These are phyloP conservation scores for Leccinum sublutescens DNA, from an alignment of 768 basidiomycete genomes.

Conservation along the genomic window DNA sequence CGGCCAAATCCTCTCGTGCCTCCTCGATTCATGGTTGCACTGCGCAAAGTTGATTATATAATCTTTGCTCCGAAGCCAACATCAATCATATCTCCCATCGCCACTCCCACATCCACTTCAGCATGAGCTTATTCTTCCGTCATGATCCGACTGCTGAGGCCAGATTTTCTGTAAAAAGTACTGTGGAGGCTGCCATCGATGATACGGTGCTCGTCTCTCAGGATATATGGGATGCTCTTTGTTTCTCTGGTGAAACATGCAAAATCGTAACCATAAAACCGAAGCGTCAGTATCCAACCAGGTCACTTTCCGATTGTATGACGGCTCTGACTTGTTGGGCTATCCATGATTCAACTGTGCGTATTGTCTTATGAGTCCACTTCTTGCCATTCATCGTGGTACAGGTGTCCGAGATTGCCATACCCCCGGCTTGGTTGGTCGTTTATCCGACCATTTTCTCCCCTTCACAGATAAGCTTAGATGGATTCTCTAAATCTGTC, in stretches of 20 bases:
- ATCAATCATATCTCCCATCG: neutral
- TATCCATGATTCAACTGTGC: conserved; percentile 38
- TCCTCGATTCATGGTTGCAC: conserved; percentile 49
- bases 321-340: conserved; percentile 36
- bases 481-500: conserved; percentile 16
- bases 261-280: conserved; percentile 26
- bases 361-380: conserved; percentile 8
- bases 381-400: conserved; percentile 22
- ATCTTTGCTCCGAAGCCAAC: conserved; percentile 1
- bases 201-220: conserved; percentile 31
- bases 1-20: conserved; percentile 52
- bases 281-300: conserved; percentile 10
- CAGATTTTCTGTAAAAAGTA: conserved; percentile 27
- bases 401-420: conserved; percentile 32
- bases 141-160: conserved; percentile 22
- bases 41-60: conserved; percentile 22
- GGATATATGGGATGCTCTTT: conserved; percentile 33
- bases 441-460: conserved; percentile 38
- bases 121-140: conserved; percentile 40
- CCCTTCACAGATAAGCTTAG: conserved; percentile 12
- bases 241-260: conserved; percentile 11
- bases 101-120: neutral
- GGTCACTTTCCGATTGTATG: neutral
- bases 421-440: conserved; percentile 43
- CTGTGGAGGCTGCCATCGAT: conserved; percentile 13